Evolutionary conservation across 306 rosid genomes (phyloP), one percentile per base, ranked within the genome.

Genomic region (Casuarina glauca): DNA sequence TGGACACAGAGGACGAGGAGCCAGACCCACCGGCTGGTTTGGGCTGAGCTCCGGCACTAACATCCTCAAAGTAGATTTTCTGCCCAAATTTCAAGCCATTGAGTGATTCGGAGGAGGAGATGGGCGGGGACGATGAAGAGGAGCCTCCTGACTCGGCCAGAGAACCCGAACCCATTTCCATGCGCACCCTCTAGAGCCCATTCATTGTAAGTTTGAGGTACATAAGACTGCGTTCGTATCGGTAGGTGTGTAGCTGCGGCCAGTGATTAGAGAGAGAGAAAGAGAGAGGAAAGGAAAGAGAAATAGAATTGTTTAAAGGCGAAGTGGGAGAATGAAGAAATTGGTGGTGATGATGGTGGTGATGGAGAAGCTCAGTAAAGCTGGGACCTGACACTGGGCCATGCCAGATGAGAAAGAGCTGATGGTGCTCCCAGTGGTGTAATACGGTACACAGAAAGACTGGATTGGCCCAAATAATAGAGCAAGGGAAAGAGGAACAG

Each of bases 1-100:
- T 63, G 15, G 85, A 73, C 44, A 77, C 84, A 16, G 87, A 74
- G 11, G 88, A 68, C 16, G 89, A 74, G 1, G 74, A 69, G 1
- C 48, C 8, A 9, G 80, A 16, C 61, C 81, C 86, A 9, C 79
- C 82, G 43, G 77, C 51, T 39, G 87, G 75, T 85, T 88, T 83
- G 54, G 85, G 35, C 2, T 80, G 75, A 62, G 82, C 84, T 9
- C 84, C 86, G 4, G 71, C 35, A 46, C 86, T 86, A 77, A 61
- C 85, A 74, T 95, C 96, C 79, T 91, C 97, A 52, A 92, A 92
- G 83, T 95, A 95, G 71, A 95, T 86, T 80, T 87, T 87, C 44
- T 78, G 86, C 62, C 98, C 97, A 39, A 90, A 90, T 81, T 90
- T 89, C 77, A 92, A 79, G 55, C 96, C 96, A 50, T 94, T 81